Percentiles rank a stretch among this genome's conserved stretches.
These are phyloP conservation scores for Sordaria brevicollis DNA, from an alignment of 495 filamentous ascomycete species.

Conservation along the genomic window DNA sequence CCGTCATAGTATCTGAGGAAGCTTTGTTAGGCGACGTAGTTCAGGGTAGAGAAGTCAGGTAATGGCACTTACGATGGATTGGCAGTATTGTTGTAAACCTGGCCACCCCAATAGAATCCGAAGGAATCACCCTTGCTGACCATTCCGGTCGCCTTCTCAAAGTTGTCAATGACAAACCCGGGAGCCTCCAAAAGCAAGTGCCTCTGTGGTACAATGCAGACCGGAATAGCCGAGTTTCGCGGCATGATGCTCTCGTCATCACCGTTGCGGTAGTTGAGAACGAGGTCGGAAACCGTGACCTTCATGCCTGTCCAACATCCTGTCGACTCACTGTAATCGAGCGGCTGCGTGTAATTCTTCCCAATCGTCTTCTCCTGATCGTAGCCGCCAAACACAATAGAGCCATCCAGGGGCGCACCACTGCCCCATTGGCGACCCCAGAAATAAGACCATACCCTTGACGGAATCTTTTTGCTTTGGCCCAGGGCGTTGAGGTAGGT, in stretches of 20 bases:
- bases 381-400: conserved; percentile 34
- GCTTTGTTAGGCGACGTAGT: background rate
- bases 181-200: conserved; percentile 10
- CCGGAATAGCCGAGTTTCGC: conserved; percentile 19
- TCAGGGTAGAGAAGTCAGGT: background rate
- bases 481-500: conserved; percentile 27
- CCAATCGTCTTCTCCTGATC: conserved; percentile 31
- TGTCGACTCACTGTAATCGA: conserved; percentile 7
- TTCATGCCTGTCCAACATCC: conserved; percentile 24
- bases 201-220: conserved; percentile 28
- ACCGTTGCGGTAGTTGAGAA: conserved; percentile 11
- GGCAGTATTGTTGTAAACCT: background rate
- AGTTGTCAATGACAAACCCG: conserved; percentile 11
- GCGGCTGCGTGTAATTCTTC: conserved; percentile 16
- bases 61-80: background rate
- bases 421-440: conserved; percentile 30
- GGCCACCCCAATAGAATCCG: conserved; percentile 1
- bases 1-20: conserved; percentile 7
- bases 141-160: conserved; percentile 7
- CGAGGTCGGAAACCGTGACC: conserved; percentile 12
- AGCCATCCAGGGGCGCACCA: conserved; percentile 25
- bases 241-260: conserved; percentile 13
- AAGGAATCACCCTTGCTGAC: background rate
- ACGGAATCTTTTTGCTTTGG: conserved; percentile 24
- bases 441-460: conserved; percentile 30